phyloP scores from a whole-genome alignment of 108 stramenopile genomes.

The Asterionellopsis glacialis region DNA sequence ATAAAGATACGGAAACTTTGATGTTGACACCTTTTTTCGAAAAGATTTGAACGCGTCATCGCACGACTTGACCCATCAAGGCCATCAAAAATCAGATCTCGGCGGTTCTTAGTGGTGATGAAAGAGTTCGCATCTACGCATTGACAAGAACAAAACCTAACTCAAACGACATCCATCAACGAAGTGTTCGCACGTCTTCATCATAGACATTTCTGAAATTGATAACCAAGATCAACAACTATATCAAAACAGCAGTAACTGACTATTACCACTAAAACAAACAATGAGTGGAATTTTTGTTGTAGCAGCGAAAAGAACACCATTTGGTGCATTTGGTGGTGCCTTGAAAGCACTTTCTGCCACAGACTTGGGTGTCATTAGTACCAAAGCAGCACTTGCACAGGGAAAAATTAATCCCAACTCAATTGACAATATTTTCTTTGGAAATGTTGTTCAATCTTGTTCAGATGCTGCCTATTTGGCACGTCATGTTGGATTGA shows the following conservation, averaged over 20 bases:
- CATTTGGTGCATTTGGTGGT: conserved; percentile 97
- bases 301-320: conserved; percentile 98
- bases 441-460: conserved; percentile 96
- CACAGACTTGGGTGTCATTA: conserved; percentile 68
- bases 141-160: too few relatives aligned
- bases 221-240: too few relatives aligned
- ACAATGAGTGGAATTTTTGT: conserved; percentile 81
- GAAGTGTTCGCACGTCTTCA: too few relatives aligned
- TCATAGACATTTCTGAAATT: too few relatives aligned
- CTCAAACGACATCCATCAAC: too few relatives aligned
- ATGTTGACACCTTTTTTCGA: too few relatives aligned
- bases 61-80: too few relatives aligned
- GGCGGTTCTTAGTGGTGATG: too few relatives aligned
- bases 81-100: too few relatives aligned
- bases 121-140: too few relatives aligned
- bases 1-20: too few relatives aligned
- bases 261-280: neutral
- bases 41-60: too few relatives aligned
- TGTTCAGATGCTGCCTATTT: conserved; percentile 90
- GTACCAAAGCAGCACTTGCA: conserved; percentile 77
- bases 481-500: conserved; percentile 89
- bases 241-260: neutral
- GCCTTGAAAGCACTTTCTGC: conserved; percentile 73
- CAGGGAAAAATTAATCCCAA: conserved; percentile 64
- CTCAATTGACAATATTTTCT: conserved; percentile 79